phyloP scores from a whole-genome alignment of 371 early-diverging fungal genomes.

The Mucor sp. region DNA sequence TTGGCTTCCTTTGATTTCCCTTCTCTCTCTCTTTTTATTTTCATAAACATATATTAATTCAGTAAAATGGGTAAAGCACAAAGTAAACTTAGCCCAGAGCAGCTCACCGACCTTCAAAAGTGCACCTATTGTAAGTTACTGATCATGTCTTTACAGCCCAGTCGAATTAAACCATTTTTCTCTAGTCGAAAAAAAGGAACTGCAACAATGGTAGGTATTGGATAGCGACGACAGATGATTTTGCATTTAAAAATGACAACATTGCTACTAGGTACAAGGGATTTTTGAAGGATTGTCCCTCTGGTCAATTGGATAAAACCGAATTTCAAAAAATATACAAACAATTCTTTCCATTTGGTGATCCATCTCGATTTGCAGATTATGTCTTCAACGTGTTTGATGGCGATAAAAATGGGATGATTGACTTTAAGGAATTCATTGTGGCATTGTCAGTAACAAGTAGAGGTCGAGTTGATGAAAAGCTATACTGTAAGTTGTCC shows the following conservation, averaged over 20 bases:
- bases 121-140: constrained; percentile 80
- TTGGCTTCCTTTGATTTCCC: background rate
- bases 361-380: constrained; percentile 88
- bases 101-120: constrained; percentile 79
- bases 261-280: constrained; percentile 83
- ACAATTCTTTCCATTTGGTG: constrained; percentile 97
- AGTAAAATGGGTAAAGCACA: constrained; percentile 79
- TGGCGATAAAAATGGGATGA: constrained; percentile 81
- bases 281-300: constrained; percentile 91
- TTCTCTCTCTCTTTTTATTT: background rate
- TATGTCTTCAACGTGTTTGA: constrained; percentile 92
- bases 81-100: constrained; percentile 82
- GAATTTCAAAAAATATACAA: constrained; percentile 95
- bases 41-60: background rate
- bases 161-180: background rate
- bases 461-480: constrained; percentile 87
- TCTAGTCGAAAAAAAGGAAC: constrained; percentile 90
- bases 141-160: background rate
- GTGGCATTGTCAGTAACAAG: constrained; percentile 85
- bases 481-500: constrained; percentile 69
- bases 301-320: constrained; percentile 80
- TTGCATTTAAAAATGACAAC: background rate
- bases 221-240: background rate
- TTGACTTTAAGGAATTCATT: constrained; percentile 94
- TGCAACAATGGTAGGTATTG: constrained; percentile 84